A percentile compares a stretch with the other conserved stretches of the same genome.
These are phyloP conservation scores for Dipodascus albidus DNA, from an alignment of 805 yeast genomes.

Conservation along the genomic window DNA sequence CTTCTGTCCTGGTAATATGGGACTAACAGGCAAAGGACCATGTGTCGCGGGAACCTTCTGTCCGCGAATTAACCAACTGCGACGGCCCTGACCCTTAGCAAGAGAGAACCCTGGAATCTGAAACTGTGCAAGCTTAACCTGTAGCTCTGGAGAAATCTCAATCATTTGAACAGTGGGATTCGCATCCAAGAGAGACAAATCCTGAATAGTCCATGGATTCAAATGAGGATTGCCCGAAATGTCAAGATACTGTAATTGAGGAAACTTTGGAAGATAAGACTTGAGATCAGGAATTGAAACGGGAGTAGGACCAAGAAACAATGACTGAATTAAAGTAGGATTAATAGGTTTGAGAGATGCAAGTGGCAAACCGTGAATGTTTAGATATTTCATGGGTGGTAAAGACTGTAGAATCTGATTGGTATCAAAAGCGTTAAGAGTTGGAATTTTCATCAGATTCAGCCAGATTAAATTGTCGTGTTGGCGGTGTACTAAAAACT, in stretches of 20 bases:
- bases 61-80: constrained; percentile 60
- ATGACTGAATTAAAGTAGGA: constrained; percentile 16
- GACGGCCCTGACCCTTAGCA: constrained; percentile 46
- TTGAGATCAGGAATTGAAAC: constrained; percentile 18
- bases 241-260: constrained; percentile 45
- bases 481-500: constrained; percentile 41
- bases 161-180: constrained; percentile 45
- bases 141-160: constrained; percentile 36
- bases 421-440: constrained; percentile 39
- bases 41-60: constrained; percentile 4
- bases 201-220: constrained; percentile 46
- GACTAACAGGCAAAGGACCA: constrained; percentile 6
- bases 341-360: constrained; percentile 24
- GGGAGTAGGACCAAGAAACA: constrained; percentile 24
- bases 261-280: constrained; percentile 15
- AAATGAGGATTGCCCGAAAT: constrained; percentile 51
- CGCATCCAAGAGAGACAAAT: constrained; percentile 34
- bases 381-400: constrained; percentile 36
- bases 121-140: constrained; percentile 19
- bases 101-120: constrained; percentile 27
- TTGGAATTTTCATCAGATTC: constrained; percentile 50
- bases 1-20: constrained; percentile 8
- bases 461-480: constrained; percentile 72
- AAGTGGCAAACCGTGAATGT: constrained; percentile 57
- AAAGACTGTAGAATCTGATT: constrained; percentile 34